Percentiles rank a stretch among this genome's conserved stretches.
These are phyloP conservation scores for Bothriochloa decipiens DNA, from an alignment of 176 grass and related monocot species.

Conservation along the genomic window DNA sequence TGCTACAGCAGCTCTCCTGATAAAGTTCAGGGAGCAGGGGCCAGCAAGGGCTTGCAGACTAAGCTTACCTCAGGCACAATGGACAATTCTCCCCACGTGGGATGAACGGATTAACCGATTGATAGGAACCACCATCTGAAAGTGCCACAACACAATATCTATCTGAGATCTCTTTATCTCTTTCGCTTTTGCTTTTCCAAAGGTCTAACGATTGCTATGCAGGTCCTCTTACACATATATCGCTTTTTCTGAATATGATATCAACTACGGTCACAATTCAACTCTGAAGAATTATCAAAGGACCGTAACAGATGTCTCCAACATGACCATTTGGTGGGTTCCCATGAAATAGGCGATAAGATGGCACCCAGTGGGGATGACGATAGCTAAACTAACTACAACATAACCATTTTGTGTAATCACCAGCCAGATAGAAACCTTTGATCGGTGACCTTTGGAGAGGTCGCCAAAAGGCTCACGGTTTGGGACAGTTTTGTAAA, in stretches of 20 bases:
- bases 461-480: constrained; percentile 80
- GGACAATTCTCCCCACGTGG: constrained; percentile 1
- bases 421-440: constrained; percentile 86
- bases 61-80: neutral
- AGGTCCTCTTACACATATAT: constrained; percentile 36
- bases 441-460: constrained; percentile 87
- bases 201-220: constrained; percentile 33
- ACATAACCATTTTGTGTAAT: constrained; percentile 73
- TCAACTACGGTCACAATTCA: constrained; percentile 21
- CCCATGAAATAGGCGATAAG: constrained; percentile 20
- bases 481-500: constrained; percentile 91
- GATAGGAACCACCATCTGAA: constrained; percentile 2
- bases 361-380: neutral
- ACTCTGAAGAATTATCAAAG: constrained; percentile 18
- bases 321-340: neutral
- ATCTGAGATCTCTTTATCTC: constrained; percentile 30
- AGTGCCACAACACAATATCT: constrained; percentile 36
- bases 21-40: neutral
- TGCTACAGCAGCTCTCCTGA: neutral
- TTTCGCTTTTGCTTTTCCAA: constrained; percentile 40
- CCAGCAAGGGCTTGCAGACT: neutral
- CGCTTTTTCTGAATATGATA: constrained; percentile 28
- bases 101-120: neutral
- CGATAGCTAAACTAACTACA: too few species aligned
- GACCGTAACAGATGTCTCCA: constrained; percentile 25